Conservation (phyloP, 2,329 filamentous ascomycete genomes). For the Penicillium sp. region DNA sequence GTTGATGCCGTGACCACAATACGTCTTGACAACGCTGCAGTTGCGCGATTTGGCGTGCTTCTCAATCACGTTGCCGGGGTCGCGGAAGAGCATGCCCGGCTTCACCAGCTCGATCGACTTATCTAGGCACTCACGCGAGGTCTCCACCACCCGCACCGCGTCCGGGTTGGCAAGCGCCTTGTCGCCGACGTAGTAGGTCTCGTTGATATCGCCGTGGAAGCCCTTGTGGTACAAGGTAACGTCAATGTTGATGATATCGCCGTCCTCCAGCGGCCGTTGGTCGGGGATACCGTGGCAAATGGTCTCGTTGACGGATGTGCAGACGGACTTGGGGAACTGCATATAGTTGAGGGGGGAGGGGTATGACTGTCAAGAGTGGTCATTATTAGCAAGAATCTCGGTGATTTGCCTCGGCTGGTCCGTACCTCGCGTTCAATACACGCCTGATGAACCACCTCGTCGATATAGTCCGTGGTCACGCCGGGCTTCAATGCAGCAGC, state of each 20-base stretch:
- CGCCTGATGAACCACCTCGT: conserved; percentile 92
- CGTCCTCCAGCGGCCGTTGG: conserved; percentile 81
- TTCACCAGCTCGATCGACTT: conserved; percentile 90
- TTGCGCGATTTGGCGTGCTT: conserved; percentile 84
- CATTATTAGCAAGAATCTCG: conserved; percentile 18
- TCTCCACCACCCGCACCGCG: conserved; percentile 86
- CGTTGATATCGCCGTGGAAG: conserved; percentile 95
- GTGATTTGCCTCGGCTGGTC: conserved; percentile 16
- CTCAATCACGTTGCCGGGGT: conserved; percentile 94
- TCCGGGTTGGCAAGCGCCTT: conserved; percentile 83
- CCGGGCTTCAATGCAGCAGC: conserved; percentile 84
- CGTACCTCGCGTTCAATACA: conserved; percentile 89
- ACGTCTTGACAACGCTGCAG: conserved; percentile 92
- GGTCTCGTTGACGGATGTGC: conserved; percentile 93
- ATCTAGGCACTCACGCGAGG: conserved; percentile 86
- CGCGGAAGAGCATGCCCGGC: conserved; percentile 87
- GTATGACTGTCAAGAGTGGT: conserved; percentile 70
- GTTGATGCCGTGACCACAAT: conserved; percentile 96
- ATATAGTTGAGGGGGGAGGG: conserved; percentile 95
- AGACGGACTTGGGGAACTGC: conserved; percentile 96
- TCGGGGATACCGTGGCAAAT: conserved; percentile 99
- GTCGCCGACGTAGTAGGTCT: conserved; percentile 97
- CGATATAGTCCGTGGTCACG: conserved; percentile 92
- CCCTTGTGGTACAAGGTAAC: conserved; percentile 92
- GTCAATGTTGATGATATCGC: conserved; percentile 97